Evolutionary conservation across 208 protist species (phyloP), one percentile per base, ranked within the genome.

Genomic region (Leishmania gerbilli): DNA sequence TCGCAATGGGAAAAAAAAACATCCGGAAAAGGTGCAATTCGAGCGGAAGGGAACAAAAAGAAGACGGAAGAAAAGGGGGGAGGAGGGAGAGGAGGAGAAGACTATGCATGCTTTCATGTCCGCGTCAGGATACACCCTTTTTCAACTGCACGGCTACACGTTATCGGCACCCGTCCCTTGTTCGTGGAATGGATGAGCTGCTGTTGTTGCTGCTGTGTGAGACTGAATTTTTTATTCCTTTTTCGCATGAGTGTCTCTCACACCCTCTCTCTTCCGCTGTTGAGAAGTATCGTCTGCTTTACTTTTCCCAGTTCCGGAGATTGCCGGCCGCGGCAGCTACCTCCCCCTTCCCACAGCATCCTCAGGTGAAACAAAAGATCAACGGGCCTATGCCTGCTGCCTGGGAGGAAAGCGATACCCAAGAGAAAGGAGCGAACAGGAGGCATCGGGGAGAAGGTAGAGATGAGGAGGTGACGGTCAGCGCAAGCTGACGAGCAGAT

Each of bases 11-110:
- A 19, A 19, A 24, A 24, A 69, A 60, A 79, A 45, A 79, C 0
- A 11, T 37, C 37, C 7, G 17, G 8, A 49, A 71, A 78, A 37
- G 42, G 34, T n/a, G 71, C 15, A 56, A 83, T n/a, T 27, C 49
- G 40, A 24, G n/a, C 42, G 53, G 58, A 51, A 53, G 71, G 42
- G 75, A 72, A 75, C n/a, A n/a, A 74, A 72, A 75, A 40, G 15
- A 37, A 2, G 37, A 21, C 19, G 34, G 2, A 74, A 56, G 58
- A 53, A 49, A 9, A 77, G 72, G 49, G 62, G 34, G 34, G 34
- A 34, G 34, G 34, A 34, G 34, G 7, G 65, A 77, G n/a, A 77
- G n/a, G 69, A 34, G 27, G 31, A 67, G 8, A 31, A 49, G 17
- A 11, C 67, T 71, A 5, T 49, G 49, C 67, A 71, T 71, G 21